Evolutionary conservation across 78 protist genomes (phyloP), one percentile per base, ranked within the genome.

Genomic region (Cavenderia fasciculata): DNA sequence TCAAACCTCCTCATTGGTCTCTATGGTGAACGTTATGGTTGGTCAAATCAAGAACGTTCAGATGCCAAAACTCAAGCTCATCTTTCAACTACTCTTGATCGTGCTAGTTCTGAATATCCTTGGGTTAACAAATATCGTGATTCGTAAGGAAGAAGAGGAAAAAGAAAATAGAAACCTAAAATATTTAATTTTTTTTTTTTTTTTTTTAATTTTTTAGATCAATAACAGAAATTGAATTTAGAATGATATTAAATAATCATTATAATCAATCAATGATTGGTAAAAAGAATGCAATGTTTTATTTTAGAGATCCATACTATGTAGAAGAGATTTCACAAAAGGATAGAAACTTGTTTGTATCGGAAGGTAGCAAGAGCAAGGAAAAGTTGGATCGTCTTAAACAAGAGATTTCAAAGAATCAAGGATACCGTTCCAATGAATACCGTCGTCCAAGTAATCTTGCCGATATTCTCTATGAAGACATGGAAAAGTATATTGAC

Each of bases 1-100:
- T 72, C 74, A 23, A 92, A 72, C 36, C 18, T 72, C 4, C 14
- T 92, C 4, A 41, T 92, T 18, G 95, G 95, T 72, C 46, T 92
- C 6, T 85, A 73, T 47, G 95, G 95, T 23, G 95, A 92, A 25
- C 73, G 95, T 11, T 89, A 89, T 73, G 94, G 94, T 18, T 87
- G 93, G 93, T 74, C 93, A 43, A 27, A 75, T 7, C 93, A 65
- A 47, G 79, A 75, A 34, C 72, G 74, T 36, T 23, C 54, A 29
- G 88, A 79, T 56, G 86, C 85, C 23, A 40, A 47, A 18, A 44
- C 85, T n/a, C 93, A 87, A 82, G 90, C 72, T 71, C 47, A 82
- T 0, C 61, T 79, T 4, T 23, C 34, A 7, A 18, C 73, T 1
- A 82, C 94, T 4, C 29, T 90, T 2, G 94, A 90, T 25, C 33